Evolutionary conservation across 1,139 yeast species (phyloP).

Genomic region (Geotrichum australiense): DNA sequence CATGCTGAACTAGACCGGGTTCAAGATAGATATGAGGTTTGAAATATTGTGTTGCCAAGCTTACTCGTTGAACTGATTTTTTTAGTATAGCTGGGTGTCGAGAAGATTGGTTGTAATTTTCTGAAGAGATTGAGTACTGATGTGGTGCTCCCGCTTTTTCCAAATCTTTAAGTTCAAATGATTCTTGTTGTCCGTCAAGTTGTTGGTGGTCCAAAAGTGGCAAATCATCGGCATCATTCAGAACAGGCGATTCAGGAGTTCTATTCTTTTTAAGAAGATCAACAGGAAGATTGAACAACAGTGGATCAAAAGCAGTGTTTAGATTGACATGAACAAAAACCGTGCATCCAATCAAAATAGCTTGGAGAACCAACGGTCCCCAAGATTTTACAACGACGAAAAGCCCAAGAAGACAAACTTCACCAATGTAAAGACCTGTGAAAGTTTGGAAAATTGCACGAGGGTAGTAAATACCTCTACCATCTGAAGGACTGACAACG

Average conservation of each 20-base stretch:
- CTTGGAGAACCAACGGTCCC: slow-evolving; percentile 88
- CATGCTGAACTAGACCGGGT: slow-evolving; percentile 27
- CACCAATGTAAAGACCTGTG: slow-evolving; percentile 81
- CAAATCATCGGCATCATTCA: not conserved
- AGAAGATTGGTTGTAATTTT: not conserved
- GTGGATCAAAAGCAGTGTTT: slow-evolving; percentile 54
- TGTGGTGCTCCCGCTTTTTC: slow-evolving; percentile 4
- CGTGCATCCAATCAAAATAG: slow-evolving; percentile 57
- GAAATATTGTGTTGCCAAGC: slow-evolving; percentile 27
- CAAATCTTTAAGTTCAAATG: slow-evolving; percentile 4
- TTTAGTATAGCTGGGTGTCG: not conserved
- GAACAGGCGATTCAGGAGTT: not conserved
- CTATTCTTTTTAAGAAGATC: slow-evolving; percentile 20
- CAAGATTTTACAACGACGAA: slow-evolving; percentile 89
- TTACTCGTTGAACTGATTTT: slow-evolving; percentile 1
- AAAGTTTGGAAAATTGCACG: slow-evolving; percentile 82
- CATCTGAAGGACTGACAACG: slow-evolving; percentile 59
- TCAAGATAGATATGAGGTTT: slow-evolving; percentile 56
- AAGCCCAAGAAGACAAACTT: slow-evolving; percentile 75
- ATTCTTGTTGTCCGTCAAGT: not conserved
- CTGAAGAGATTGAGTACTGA: not conserved
- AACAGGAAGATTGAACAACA: slow-evolving; percentile 64
- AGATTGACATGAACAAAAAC: slow-evolving; percentile 58
- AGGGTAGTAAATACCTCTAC: slow-evolving; percentile 82
- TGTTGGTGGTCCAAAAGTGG: slow-evolving; percentile 7